Evolutionary conservation across 1,284 basidiomycete genomes (phyloP).

Genomic region (Malassezia sympodialis): DNA sequence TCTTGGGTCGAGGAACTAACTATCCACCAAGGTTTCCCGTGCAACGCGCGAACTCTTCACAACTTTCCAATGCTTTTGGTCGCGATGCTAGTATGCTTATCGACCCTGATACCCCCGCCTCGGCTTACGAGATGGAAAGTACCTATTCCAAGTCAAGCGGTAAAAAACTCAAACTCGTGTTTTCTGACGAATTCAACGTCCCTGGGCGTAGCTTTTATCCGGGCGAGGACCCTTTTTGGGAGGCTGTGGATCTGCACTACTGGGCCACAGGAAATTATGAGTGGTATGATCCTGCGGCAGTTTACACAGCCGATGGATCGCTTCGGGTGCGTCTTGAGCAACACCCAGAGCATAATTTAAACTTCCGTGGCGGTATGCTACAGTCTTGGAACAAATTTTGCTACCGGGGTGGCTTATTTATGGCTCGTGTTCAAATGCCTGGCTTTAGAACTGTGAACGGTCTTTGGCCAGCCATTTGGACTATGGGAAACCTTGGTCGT

Average conservation of each 20-base stretch:
- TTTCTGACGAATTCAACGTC: constrained; percentile 47
- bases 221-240: constrained; percentile 61
- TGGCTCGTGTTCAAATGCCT: constrained; percentile 65
- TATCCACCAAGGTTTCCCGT: background rate
- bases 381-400: constrained; percentile 77
- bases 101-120: constrained; percentile 48
- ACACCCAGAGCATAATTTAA: constrained; percentile 56
- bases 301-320: constrained; percentile 67
- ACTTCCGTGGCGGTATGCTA: constrained; percentile 56
- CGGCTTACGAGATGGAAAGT: constrained; percentile 19
- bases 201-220: constrained; percentile 54
- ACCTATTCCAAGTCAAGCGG: constrained; percentile 51
- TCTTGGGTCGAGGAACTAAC: background rate
- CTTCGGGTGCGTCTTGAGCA: constrained; percentile 60
- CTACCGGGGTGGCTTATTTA: constrained; percentile 83
- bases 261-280: constrained; percentile 52
- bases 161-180: constrained; percentile 40
- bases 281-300: constrained; percentile 64
- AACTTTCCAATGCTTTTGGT: background rate
- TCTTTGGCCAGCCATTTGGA: constrained; percentile 67
- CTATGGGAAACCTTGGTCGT: constrained; percentile 64
- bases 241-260: constrained; percentile 62
- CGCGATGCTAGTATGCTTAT: constrained; percentile 25
- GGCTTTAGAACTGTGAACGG: constrained; percentile 57
- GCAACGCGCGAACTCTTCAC: background rate